Percentiles rank a stretch among this genome's conserved stretches.
phyloP scores from a whole-genome alignment of 768 basidiomycete genomes.

The Collybiopsis luxurians region DNA sequence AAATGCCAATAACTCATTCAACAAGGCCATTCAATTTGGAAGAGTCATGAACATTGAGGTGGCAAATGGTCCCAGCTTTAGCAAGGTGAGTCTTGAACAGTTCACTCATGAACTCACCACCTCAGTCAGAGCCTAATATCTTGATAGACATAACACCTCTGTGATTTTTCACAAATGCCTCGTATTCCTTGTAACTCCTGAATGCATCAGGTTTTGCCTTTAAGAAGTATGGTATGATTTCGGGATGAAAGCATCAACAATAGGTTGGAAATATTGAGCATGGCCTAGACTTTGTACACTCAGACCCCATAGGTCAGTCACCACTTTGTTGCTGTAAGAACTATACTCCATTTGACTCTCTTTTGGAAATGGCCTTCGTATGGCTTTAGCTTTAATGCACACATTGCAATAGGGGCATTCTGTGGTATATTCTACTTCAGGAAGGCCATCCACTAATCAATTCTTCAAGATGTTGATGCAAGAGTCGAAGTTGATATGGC shows the following conservation, averaged over 20 bases:
- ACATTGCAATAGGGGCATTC: slow-evolving; percentile 18
- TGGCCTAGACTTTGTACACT: slow-evolving; percentile 15
- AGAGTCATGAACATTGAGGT: slow-evolving; percentile 27
- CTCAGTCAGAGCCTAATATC: too few species aligned
- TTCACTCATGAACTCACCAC: too few species aligned
- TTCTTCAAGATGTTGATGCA: slow-evolving; percentile 17
- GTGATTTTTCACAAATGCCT: slow-evolving; percentile 24
- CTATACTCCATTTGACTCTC: slow-evolving; percentile 12
- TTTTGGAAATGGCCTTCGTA: slow-evolving; percentile 19
- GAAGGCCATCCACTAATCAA: too few species aligned
- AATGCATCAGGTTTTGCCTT: slow-evolving; percentile 15
- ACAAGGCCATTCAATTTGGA: slow-evolving; percentile 28
- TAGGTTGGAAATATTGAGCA: slow-evolving; percentile 13
- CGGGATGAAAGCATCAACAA: slow-evolving; percentile 15
- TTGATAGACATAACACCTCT: slow-evolving; percentile 11
- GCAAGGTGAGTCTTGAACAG: too few species aligned
- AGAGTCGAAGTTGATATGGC: slow-evolving; percentile 21
- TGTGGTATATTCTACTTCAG: slow-evolving; percentile 19
- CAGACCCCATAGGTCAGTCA: slow-evolving; percentile 24
- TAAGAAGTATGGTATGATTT: slow-evolving; percentile 16
- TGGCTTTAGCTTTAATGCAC: slow-evolving; percentile 24
- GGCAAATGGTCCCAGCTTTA: too few species aligned
- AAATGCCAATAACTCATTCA: slow-evolving; percentile 25
- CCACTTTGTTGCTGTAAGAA: slow-evolving; percentile 16
- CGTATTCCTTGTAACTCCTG: slow-evolving; percentile 18